Base-by-base conservation (phyloP, 2,329 filamentous ascomycete species). In the Alternaria brassicae region DNA sequence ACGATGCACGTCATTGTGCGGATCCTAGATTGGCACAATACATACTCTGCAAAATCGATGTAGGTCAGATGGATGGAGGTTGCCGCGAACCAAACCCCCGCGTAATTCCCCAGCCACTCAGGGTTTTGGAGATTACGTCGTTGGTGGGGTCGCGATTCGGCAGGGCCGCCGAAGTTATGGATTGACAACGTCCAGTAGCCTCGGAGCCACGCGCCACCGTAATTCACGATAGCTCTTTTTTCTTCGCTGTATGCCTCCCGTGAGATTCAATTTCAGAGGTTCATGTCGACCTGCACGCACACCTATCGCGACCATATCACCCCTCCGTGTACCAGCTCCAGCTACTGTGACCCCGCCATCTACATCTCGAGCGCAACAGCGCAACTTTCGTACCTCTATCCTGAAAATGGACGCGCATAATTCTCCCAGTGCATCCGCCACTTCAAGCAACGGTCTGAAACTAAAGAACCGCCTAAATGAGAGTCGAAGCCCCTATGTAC, bases 401-500 rank as follows among this genome's bases (percentile, higher is more conserved):
- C 61, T 72, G 28, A 72, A 60, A 48, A 78, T 78, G 76, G 70
- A 75, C 30, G 55, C 67, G 7, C 65, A 72, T 42, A 63, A 64
- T 54, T 52, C 66, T 17, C 64, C 69, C 3, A 58, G 61, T 30
- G 54, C 48, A 6, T 23, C 60, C 36, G 44, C 59, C 21, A 40
- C 67, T 13, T 41, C 60, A 25, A 64, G 63, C 28, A 68, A 75
- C 50, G 68, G 61, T 19, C 53, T 78, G 60, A 72, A 75, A 68
- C 77, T 88, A 58, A 77, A 77, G 34, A 90, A 90, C 72, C 82
- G 85, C 63, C 82, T 88, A 56, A 79, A 76, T 50, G 83, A 88
- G 72, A 89, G 86, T 75, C 84, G 84, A 69, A 89, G 87, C 67
- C 88, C 88, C 56, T 91, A 91, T 80, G 88, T 90, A 73, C 87